Conservation (phyloP, 371 early-diverging fungal genomes). For the Rhizopus arrhizus region DNA sequence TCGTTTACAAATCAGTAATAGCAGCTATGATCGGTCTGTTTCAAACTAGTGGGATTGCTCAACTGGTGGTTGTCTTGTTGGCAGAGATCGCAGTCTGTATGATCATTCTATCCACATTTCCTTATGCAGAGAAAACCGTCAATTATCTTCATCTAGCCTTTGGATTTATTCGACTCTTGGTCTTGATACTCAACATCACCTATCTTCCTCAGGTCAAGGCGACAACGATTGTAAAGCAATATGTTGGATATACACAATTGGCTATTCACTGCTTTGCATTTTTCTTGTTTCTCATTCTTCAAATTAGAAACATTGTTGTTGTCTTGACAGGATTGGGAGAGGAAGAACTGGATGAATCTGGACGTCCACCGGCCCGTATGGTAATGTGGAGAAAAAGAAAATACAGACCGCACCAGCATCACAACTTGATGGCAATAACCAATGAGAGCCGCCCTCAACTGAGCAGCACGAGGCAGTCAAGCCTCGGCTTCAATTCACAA, state of each 20-base stretch:
- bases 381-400: slow-evolving; percentile 20
- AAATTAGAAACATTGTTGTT: slow-evolving; percentile 21
- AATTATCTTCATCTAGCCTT: slow-evolving; percentile 33
- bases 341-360: slow-evolving; percentile 26
- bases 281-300: slow-evolving; percentile 26
- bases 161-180: slow-evolving; percentile 27
- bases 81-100: slow-evolving; percentile 23
- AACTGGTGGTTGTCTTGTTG: slow-evolving; percentile 38
- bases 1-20: slow-evolving; percentile 38
- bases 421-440: too few relatives aligned
- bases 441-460: too few relatives aligned
- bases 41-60: slow-evolving; percentile 36
- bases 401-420: background rate
- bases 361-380: slow-evolving; percentile 24
- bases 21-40: slow-evolving; percentile 49
- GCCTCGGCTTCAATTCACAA: too few relatives aligned
- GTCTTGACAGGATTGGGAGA: slow-evolving; percentile 22
- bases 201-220: slow-evolving; percentile 27
- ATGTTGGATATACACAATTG: slow-evolving; percentile 42
- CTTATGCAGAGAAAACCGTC: slow-evolving; percentile 35
- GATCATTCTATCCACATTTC: slow-evolving; percentile 19
- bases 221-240: slow-evolving; percentile 29
- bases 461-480: too few relatives aligned
- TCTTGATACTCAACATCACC: slow-evolving; percentile 32
- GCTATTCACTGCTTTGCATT: slow-evolving; percentile 38